These are phyloP conservation scores for Talaromyces piceae DNA, from an alignment of 2,329 filamentous ascomycete species.

Conservation along the genomic window DNA sequence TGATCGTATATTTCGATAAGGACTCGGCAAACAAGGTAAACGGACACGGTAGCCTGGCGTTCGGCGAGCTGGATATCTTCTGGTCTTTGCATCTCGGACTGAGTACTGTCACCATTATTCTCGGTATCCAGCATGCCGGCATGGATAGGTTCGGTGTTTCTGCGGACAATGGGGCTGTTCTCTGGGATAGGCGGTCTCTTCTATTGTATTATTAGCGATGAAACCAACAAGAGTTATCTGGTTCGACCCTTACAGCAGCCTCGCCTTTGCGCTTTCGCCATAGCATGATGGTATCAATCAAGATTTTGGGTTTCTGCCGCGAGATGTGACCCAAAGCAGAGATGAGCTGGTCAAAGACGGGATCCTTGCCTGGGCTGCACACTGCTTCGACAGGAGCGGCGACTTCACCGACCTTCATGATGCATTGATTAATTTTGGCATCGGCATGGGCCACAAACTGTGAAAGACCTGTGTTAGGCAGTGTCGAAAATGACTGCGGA, in stretches of 20 bases:
- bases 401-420: slow-evolving; percentile 68
- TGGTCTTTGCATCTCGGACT: slow-evolving; percentile 42
- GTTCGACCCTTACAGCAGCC: slow-evolving; percentile 61
- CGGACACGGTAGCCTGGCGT: slow-evolving; percentile 84
- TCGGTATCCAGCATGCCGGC: slow-evolving; percentile 28
- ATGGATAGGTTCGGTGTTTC: slow-evolving; percentile 67
- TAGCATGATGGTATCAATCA: slow-evolving; percentile 96
- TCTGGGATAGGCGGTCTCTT: slow-evolving; percentile 29
- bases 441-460: slow-evolving; percentile 94
- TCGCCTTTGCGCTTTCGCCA: slow-evolving; percentile 97
- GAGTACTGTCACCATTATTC: slow-evolving; percentile 19
- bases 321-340: slow-evolving; percentile 90
- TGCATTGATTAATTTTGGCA: slow-evolving; percentile 84
- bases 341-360: slow-evolving; percentile 88
- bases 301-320: slow-evolving; percentile 82
- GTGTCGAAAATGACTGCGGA: not conserved
- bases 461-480: not conserved
- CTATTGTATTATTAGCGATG: slow-evolving; percentile 12
- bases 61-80: slow-evolving; percentile 74
- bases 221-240: not conserved
- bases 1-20: slow-evolving; percentile 90
- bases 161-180: slow-evolving; percentile 49
- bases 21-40: slow-evolving; percentile 90
- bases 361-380: slow-evolving; percentile 82
- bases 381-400: slow-evolving; percentile 82